phyloP scores from a whole-genome alignment of 176 grass and related monocot species.

The Miscanthus lutarioriparius region DNA sequence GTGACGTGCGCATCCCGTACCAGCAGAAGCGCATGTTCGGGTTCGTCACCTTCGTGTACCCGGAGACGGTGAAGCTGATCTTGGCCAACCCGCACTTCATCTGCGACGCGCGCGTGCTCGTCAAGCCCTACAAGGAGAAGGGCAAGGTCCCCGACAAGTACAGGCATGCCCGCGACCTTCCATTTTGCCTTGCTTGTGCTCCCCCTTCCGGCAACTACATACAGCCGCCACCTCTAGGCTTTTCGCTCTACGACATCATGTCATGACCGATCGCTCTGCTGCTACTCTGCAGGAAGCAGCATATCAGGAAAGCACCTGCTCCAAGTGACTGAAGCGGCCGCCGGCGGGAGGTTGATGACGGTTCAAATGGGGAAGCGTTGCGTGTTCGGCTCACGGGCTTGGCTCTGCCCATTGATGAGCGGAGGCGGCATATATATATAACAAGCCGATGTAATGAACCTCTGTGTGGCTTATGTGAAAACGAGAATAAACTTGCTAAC shows the following conservation, averaged over 20 bases:
- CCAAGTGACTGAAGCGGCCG: too few relatives aligned
- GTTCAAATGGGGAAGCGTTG: too few relatives aligned
- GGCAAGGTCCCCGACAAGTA: conserved; percentile 98
- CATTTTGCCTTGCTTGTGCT: neutral
- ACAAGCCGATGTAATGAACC: too few relatives aligned
- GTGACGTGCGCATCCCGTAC: conserved; percentile 93
- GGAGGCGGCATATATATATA: too few relatives aligned
- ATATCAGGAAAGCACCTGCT: neutral
- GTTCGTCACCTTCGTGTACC: conserved; percentile 97
- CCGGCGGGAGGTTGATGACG: too few relatives aligned
- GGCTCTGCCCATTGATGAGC: too few relatives aligned
- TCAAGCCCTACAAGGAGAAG: conserved; percentile 99
- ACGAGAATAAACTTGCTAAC: too few relatives aligned
- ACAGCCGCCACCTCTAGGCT: too few relatives aligned
- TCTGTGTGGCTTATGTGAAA: too few relatives aligned
- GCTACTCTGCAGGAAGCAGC: conserved; percentile 68
- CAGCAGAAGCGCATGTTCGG: conserved; percentile 99
- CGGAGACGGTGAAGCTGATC: conserved; percentile 97
- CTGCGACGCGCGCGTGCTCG: conserved; percentile 94
- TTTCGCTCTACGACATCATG: neutral
- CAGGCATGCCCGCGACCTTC: conserved; percentile 41
- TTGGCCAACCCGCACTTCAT: conserved; percentile 98
- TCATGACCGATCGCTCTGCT: neutral
- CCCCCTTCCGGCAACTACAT: too few relatives aligned
- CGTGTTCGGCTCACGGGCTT: too few relatives aligned